Conservation (phyloP, 2,329 filamentous ascomycete genomes). For the Clonostachys rhizophaga region DNA sequence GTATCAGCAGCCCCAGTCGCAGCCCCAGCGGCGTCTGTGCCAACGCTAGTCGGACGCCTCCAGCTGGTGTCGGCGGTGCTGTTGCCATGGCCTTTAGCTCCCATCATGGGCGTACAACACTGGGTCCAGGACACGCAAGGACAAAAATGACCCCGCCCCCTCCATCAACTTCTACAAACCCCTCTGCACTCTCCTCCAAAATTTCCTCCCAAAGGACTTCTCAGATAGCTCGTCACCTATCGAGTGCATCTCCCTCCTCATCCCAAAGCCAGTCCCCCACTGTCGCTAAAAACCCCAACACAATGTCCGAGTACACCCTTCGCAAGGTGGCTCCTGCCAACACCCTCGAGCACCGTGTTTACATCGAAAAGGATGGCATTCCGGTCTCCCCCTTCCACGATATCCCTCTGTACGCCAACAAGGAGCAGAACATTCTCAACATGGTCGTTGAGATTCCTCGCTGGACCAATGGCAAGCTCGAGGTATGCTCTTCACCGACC, state of each 20-base stretch:
- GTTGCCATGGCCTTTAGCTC: neutral
- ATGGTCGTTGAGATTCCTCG: slow-evolving; percentile 99
- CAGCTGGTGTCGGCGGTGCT: neutral
- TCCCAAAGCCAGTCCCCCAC: slow-evolving; percentile 3
- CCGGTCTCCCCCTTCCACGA: slow-evolving; percentile 97
- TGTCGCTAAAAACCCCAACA: slow-evolving; percentile 19
- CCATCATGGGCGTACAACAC: neutral
- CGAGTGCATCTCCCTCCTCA: slow-evolving; percentile 20
- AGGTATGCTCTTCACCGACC: slow-evolving; percentile 56
- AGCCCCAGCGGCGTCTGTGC: neutral
- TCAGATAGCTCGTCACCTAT: slow-evolving; percentile 52
- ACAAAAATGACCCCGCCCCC: slow-evolving; percentile 3
- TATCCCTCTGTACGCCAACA: slow-evolving; percentile 95
- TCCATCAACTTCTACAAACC: slow-evolving; percentile 12
- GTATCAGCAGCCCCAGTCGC: neutral
- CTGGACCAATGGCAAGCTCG: slow-evolving; percentile 99
- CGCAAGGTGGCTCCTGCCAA: slow-evolving; percentile 87
- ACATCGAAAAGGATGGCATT: slow-evolving; percentile 94
- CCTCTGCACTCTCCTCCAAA: slow-evolving; percentile 21
- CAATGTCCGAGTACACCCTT: slow-evolving; percentile 65
- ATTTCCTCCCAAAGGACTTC: slow-evolving; percentile 46
- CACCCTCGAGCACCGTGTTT: slow-evolving; percentile 96
- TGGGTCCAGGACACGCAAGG: neutral
- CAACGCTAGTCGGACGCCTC: neutral
- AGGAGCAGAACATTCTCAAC: slow-evolving; percentile 93